Conservation (phyloP, 208 protist species). For the Trypanosoma congolense region DNA sequence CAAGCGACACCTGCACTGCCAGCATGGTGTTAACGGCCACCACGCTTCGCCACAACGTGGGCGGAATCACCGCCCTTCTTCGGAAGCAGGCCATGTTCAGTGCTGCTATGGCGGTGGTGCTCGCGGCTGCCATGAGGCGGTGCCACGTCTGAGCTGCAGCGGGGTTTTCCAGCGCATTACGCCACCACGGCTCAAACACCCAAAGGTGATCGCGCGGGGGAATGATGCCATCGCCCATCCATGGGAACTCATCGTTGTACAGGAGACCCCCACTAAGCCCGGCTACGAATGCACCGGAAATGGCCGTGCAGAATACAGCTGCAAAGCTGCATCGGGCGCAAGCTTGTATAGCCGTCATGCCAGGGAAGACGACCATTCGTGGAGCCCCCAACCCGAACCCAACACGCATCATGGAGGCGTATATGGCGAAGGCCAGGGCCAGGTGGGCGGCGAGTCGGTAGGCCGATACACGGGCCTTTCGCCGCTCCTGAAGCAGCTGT, state of each 20-base stretch:
- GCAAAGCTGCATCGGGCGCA: constrained; percentile 49
- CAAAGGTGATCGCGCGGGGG: constrained; percentile 70
- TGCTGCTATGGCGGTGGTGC: constrained; percentile 36
- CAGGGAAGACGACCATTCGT: constrained; percentile 32
- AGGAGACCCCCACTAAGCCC: constrained; percentile 86
- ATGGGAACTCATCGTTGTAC: constrained; percentile 89
- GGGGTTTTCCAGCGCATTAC: constrained; percentile 85
- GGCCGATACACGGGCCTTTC: constrained; percentile 69
- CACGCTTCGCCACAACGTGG: constrained; percentile 37
- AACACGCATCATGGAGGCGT: constrained; percentile 77
- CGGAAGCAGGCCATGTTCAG: constrained; percentile 50
- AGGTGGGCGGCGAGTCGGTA: constrained; percentile 94
- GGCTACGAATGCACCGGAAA: constrained; percentile 88
- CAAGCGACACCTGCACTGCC: constrained; percentile 80
- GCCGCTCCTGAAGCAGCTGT: constrained; percentile 66
- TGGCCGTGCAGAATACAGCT: constrained; percentile 74
- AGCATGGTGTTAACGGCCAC: constrained; percentile 57
- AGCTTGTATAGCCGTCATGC: constrained; percentile 39
- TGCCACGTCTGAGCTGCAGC: constrained; percentile 72
- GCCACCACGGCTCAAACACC: constrained; percentile 58
- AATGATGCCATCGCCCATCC: constrained; percentile 79
- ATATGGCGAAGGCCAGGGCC: constrained; percentile 93
- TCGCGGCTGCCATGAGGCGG: constrained; percentile 57
- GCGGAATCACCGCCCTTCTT: constrained; percentile 33
- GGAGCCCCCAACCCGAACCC: constrained; percentile 64